These are phyloP conservation scores for Acer saccharum DNA, from an alignment of 345 rosid species.

Conservation along the genomic window DNA sequence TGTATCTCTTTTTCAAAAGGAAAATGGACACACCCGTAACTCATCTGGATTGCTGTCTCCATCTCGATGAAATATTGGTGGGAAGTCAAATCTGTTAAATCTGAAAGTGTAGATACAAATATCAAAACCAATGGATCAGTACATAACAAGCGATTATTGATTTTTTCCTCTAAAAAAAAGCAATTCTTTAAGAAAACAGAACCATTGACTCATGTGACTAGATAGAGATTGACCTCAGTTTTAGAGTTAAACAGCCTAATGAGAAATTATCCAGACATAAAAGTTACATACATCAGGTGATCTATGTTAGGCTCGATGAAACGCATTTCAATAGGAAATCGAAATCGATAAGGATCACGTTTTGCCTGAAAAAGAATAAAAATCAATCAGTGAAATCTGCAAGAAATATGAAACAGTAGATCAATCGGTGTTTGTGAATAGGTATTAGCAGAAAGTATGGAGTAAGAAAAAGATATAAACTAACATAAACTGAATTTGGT, in stretches of 20 bases:
- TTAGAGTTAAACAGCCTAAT: slow-evolving; percentile 7
- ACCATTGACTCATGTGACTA: slow-evolving; percentile 16
- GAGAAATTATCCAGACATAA: slow-evolving; percentile 6
- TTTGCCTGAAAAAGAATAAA: slow-evolving; percentile 65
- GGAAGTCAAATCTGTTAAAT: slow-evolving; percentile 84
- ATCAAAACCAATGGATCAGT: background rate
- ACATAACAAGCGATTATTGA: background rate
- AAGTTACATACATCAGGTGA: slow-evolving; percentile 76
- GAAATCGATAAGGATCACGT: slow-evolving; percentile 87
- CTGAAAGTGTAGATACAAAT: slow-evolving; percentile 43
- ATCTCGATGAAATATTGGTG: slow-evolving; percentile 87
- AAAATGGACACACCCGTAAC: slow-evolving; percentile 56
- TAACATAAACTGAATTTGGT: background rate
- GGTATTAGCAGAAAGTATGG: background rate
- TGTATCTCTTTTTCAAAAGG: slow-evolving; percentile 13
- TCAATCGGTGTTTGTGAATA: background rate
- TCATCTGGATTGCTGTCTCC: slow-evolving; percentile 80
- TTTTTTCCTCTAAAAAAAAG: background rate
- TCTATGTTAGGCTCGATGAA: slow-evolving; percentile 89
- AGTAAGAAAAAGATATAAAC: background rate
- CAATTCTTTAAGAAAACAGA: slow-evolving; percentile 15
- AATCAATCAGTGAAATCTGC: slow-evolving; percentile 17
- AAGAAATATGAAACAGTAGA: slow-evolving; percentile 1
- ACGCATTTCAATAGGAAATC: slow-evolving; percentile 95
- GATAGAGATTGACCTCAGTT: slow-evolving; percentile 5